Evolutionary conservation across 257 asterid genomes (phyloP), one percentile per base, ranked within the genome.

Genomic region (Vinca minor): DNA sequence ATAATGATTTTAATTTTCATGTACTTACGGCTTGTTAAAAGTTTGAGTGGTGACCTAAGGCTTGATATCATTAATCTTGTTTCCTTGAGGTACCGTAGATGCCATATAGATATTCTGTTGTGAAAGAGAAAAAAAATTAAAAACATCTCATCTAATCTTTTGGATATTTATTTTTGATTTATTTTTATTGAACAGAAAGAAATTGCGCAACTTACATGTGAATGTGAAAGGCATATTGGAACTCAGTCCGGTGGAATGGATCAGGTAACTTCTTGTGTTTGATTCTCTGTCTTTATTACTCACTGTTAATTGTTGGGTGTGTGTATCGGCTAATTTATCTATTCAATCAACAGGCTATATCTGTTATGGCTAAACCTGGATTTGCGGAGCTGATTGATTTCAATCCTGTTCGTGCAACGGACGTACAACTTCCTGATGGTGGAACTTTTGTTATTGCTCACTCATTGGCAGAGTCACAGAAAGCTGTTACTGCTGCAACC

Each of bases 211-310:
- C 89, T 93, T 59, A 85, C 97, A 11, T 93, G 97, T 55, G 97
- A 82, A 69, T 93, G 98, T 69, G 98, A 93, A 78, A 80, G 97
- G 73, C 95, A 89, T 72, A 89, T 93, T 45, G 98, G 97, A 44
- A 93, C 98, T 35, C 97, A 87, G 71, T 93, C 98, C 67, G 98
- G 97, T 77, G 98, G 98, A 73, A 93, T 93, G 98, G 98, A 93
- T 75, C 98, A 87, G 96, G 98, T 92, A 76, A 69, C 48, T n/a
- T n/a, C n/a, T n/a, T n/a, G n/a, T n/a, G n/a, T n/a, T n/a, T n/a
- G n/a, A n/a, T n/a, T n/a, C n/a, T n/a, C n/a, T n/a, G n/a, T n/a
- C n/a, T n/a, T n/a, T n/a, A n/a, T n/a, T n/a, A n/a, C n/a, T n/a
- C n/a, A n/a, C n/a, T n/a, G n/a, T n/a, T n/a, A n/a, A n/a, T n/a